Evolutionary conservation across 2,329 filamentous ascomycete species (phyloP), one percentile per base, ranked within the genome.

Genomic region (Calonectria naviculata): DNA sequence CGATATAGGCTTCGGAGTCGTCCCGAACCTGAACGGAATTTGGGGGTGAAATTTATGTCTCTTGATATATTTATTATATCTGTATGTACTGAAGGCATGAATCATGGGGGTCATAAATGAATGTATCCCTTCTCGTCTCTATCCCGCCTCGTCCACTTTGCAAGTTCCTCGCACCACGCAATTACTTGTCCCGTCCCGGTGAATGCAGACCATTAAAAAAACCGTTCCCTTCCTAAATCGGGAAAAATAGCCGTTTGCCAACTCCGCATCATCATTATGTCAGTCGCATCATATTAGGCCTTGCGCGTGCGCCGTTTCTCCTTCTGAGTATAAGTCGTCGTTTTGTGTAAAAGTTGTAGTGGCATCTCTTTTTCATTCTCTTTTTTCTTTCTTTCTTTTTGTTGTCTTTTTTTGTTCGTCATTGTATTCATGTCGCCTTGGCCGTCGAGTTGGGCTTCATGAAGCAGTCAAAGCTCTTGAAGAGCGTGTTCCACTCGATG

Each of bases 401-500:
- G 15, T 19, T 15, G 42, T 38, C 19, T 34, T 17, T 21, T 41
- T 47, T 29, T 12, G 38, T 47, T 47, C 24, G 4, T 47, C 21
- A 9, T 1, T 42, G 15, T 49, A 9, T 24, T 46, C 10, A 38
- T 41, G 42, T 44, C 41, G 19, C 42, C 31, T 61, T 46, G 26
- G 49, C 15, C 7, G 64, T 66, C 38, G 64, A 66, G 65, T 58
- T 44, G 67, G 26, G 52, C 64, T 78, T 79, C 13, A 68, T 21
- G 4, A 61, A 38, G 70, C 83, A 84, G 67, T 81, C 78, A 64
- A 84, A 84, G 73, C 81, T 83, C 62, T 69, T 73, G 62, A 84
- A 78, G 24, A 82, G 68, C n/a, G 69, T 81, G 56, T 86, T 78
- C 88, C 88, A 89, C 56, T 79, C 67, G 54, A 87, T 85, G 31